Evolutionary conservation across 208 protist genomes (phyloP).

Genomic region (Vickermania ingenoplastis): DNA sequence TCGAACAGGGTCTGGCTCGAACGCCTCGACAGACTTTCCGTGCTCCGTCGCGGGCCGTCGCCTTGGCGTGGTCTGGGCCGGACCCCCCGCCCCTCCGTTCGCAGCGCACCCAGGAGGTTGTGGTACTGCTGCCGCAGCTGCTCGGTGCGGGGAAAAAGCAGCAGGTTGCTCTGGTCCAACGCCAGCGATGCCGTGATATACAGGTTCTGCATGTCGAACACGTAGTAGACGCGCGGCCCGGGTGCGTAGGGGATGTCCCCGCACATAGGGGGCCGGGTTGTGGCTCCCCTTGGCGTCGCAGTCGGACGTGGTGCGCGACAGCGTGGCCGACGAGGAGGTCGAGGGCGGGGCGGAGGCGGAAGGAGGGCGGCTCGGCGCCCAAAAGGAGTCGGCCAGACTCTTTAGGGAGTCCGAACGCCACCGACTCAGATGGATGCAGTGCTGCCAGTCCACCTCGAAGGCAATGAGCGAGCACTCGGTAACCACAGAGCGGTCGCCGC

Average conservation of each 20-base stretch:
- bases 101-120: conserved; percentile 5
- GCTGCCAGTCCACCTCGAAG: conserved; percentile 10
- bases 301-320: too few relatives aligned
- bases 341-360: neutral
- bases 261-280: neutral
- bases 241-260: conserved; percentile 12
- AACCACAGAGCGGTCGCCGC: neutral
- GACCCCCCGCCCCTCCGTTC: neutral
- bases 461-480: neutral
- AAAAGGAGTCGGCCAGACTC: conserved; percentile 8
- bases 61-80: conserved; percentile 1
- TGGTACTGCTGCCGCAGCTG: conserved; percentile 22
- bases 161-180: conserved; percentile 31
- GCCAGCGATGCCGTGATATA: conserved; percentile 51
- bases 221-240: conserved; percentile 20
- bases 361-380: neutral
- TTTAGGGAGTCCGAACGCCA: conserved; percentile 14
- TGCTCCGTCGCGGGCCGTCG: neutral
- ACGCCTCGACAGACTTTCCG: neutral
- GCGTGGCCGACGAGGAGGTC: too few relatives aligned
- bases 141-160: conserved; percentile 22
- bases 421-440: conserved; percentile 11
- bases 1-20: neutral
- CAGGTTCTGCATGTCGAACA: conserved; percentile 57
- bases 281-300: too few relatives aligned